Evolutionary conservation across 2,329 filamentous ascomycete species (phyloP).

Genomic region (Orbilia javanica): DNA sequence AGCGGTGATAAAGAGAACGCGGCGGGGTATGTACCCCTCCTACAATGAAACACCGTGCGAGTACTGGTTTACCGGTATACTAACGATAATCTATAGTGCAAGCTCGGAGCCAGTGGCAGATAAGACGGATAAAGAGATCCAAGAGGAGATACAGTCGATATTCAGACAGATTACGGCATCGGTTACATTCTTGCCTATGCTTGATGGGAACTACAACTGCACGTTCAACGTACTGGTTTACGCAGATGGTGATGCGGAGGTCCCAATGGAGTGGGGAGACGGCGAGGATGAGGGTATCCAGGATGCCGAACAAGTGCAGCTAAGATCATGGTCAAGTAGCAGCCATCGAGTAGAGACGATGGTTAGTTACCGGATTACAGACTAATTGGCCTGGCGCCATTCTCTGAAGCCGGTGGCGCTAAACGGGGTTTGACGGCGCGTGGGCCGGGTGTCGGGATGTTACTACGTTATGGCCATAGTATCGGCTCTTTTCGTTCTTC

Average conservation of each 20-base stretch:
- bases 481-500: not conserved
- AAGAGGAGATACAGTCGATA: constrained; percentile 93
- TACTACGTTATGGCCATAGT: not conserved
- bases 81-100: constrained; percentile 35
- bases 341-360: constrained; percentile 94
- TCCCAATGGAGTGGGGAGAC: constrained; percentile 98
- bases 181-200: constrained; percentile 94
- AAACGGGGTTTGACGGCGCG: not conserved
- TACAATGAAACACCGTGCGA: not conserved
- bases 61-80: not conserved
- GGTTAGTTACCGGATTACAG: constrained; percentile 83
- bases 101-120: constrained; percentile 68
- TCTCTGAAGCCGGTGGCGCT: not conserved
- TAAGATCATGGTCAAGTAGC: constrained; percentile 94
- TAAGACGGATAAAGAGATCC: constrained; percentile 93
- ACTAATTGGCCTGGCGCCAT: constrained; percentile 62
- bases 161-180: constrained; percentile 98
- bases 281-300: constrained; percentile 96
- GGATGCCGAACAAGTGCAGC: constrained; percentile 87
- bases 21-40: constrained; percentile 67
- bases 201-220: constrained; percentile 81
- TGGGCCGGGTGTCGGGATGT: not conserved
- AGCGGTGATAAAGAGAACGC: constrained; percentile 78
- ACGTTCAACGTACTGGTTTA: constrained; percentile 99
- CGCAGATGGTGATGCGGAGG: constrained; percentile 88